These are phyloP conservation scores for Nevesoporus exiguus DNA, from an alignment of 768 basidiomycete genomes.

Conservation along the genomic window DNA sequence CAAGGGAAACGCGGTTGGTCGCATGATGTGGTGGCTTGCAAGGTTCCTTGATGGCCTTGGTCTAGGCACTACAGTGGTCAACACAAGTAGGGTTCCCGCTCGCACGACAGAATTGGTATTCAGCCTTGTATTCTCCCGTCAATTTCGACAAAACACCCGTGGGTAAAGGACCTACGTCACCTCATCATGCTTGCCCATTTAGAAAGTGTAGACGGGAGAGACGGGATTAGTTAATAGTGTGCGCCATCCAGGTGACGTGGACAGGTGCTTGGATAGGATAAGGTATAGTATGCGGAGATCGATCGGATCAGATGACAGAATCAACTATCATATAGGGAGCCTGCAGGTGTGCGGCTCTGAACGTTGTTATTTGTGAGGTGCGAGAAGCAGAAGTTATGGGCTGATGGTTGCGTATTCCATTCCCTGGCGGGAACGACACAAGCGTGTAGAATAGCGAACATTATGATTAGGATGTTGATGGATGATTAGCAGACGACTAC, in stretches of 20 bases:
- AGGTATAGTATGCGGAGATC: conserved; percentile 15
- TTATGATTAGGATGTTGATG: background rate
- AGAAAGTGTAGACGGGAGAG: conserved; percentile 1
- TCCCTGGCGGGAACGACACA: background rate
- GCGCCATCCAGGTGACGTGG: conserved; percentile 11
- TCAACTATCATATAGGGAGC: background rate
- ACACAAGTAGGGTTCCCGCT: conserved; percentile 1
- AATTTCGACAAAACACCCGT: background rate
- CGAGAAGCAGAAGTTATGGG: background rate
- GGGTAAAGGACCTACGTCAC: conserved; percentile 26
- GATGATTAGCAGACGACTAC: conserved; percentile 1
- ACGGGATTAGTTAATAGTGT: background rate
- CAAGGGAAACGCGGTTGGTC: conserved; percentile 6
- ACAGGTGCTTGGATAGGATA: conserved; percentile 1
- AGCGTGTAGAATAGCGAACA: background rate
- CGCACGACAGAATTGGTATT: background rate
- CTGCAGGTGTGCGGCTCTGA: background rate
- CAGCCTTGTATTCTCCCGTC: background rate
- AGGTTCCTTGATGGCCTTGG: background rate
- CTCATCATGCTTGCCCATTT: conserved; percentile 13
- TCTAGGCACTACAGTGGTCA: too few species aligned
- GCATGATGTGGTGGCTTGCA: conserved; percentile 10
- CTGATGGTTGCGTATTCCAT: background rate
- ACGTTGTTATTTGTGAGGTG: background rate
- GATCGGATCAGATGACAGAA: conserved; percentile 19